Base-by-base conservation (phyloP, 257 asterid genomes). In the Salvia hispanica region DNA sequence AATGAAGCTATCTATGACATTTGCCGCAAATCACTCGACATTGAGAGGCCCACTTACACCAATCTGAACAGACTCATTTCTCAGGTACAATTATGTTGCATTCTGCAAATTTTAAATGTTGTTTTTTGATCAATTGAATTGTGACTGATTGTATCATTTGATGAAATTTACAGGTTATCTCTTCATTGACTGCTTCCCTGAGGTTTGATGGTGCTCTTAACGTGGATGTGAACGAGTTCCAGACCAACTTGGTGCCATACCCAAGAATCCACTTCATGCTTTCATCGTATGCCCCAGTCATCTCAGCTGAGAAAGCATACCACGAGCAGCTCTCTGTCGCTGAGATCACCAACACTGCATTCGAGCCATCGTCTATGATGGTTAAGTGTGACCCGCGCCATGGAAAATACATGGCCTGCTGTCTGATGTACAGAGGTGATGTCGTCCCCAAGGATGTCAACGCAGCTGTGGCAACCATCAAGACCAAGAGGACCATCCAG, bases 241-340 rank as follows among this genome's bases (percentile, higher is more conserved):
- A 92, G 62, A 92, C 98, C 42, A 92, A 92, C 81, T 70, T 92
- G 87, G 98, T 92, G 7, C 98, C 98, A 13, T 92, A 92, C 75
- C 98, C 98, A 10, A 87, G 98, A 45, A 92, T 92, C 51, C 98
- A 89, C 77, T 92, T 92, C 83, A 92, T 92, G 98, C 97, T 92
- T 73, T 92, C 98, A 0, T 92, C 98, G 0, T 92, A 92, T 2
- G 98, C 98, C 6, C 98, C 98, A 0, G 98, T 92, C 10, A 92
- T 92, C 57, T 92, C 97, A 0, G 96, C 98, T 0, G 98, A 89
- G 66, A 92, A 89, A 77, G 98, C 98, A 57, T 92, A 87, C 74
- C 98, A 92, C 0, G 98, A 92, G 69, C 98, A 92, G 9, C 97
- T 89, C 50, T 92, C 98, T 1, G 98, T 92, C 14, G 86, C 98